Conservation (phyloP, 2,329 filamentous ascomycete species). For the Ceratocystis colombiana region DNA sequence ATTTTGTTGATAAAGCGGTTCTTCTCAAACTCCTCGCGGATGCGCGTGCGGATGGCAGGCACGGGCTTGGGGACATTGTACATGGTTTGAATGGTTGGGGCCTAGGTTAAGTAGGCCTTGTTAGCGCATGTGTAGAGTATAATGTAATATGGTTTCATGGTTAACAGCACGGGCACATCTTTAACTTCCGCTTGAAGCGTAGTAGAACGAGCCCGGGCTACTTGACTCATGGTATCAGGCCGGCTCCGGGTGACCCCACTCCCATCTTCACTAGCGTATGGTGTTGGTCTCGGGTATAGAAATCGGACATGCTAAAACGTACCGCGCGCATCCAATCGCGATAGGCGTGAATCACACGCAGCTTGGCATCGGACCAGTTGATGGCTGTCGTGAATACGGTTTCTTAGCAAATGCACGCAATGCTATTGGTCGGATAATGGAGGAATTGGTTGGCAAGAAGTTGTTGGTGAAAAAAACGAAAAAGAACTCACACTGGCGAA, state of each 20-base stretch:
- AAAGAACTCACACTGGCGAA: constrained; percentile 58
- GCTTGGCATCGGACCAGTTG: constrained; percentile 82
- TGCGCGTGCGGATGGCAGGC: constrained; percentile 78
- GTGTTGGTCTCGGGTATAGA: neutral
- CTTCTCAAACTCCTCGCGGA: constrained; percentile 93
- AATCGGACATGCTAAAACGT: constrained; percentile 38
- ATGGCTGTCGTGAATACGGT: constrained; percentile 47
- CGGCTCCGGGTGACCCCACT: neutral
- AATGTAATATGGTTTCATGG: too few species aligned
- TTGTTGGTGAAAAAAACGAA: neutral
- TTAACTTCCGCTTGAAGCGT: neutral
- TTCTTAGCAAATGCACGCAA: constrained; percentile 33
- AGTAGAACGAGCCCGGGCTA: neutral
- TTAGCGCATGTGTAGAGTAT: neutral
- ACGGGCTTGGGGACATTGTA: constrained; percentile 88
- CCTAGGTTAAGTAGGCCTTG: constrained; percentile 43
- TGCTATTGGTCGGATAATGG: neutral
- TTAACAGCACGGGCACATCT: too few species aligned
- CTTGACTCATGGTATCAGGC: neutral
- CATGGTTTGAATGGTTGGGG: constrained; percentile 93
- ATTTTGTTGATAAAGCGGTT: constrained; percentile 89
- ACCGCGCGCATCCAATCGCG: constrained; percentile 94
- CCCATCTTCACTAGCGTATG: neutral
- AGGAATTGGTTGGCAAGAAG: neutral
- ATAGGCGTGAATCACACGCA: constrained; percentile 79